These are phyloP conservation scores for Capsicum baccatum DNA, from an alignment of 257 asterid genomes.

Conservation along the genomic window DNA sequence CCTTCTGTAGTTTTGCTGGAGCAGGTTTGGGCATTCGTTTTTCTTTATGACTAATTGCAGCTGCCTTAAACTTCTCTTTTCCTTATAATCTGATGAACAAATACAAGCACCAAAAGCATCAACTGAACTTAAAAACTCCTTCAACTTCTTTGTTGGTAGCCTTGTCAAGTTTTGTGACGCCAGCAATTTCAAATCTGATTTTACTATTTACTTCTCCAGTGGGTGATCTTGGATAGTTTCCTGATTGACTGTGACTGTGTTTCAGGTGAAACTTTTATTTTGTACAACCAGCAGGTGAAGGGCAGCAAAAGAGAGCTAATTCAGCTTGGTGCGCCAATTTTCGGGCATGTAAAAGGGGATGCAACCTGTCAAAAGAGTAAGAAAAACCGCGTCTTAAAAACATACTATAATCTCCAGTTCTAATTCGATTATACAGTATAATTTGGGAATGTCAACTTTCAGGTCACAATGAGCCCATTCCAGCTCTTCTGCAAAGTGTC, in stretches of 20 bases:
- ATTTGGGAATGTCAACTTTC: constrained; percentile 20
- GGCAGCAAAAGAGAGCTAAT: constrained; percentile 97
- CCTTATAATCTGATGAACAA: constrained; percentile 20
- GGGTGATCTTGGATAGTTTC: neutral
- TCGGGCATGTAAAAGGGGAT: constrained; percentile 70
- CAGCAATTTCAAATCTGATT: neutral
- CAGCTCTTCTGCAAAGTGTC: constrained; percentile 71
- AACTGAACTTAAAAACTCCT: neutral
- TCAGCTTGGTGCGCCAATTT: constrained; percentile 93
- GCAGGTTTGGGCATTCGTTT: constrained; percentile 75
- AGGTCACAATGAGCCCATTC: constrained; percentile 89
- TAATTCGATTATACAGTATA: neutral
- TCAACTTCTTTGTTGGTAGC: neutral
- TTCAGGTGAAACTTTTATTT: constrained; percentile 91
- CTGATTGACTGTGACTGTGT: constrained; percentile 22
- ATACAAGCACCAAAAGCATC: constrained; percentile 16
- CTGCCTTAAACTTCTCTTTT: constrained; percentile 26
- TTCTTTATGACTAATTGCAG: constrained; percentile 41
- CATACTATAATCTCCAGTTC: neutral
- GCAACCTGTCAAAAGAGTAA: constrained; percentile 61
- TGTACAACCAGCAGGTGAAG: constrained; percentile 85
- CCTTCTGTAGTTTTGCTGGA: constrained; percentile 71
- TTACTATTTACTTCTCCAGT: neutral
- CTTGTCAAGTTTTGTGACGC: neutral
- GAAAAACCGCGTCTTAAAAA: constrained; percentile 22